Evolutionary conservation across 208 protist species (phyloP), one percentile per base, ranked within the genome.

Genomic region (Crithidia acanthocephali): DNA sequence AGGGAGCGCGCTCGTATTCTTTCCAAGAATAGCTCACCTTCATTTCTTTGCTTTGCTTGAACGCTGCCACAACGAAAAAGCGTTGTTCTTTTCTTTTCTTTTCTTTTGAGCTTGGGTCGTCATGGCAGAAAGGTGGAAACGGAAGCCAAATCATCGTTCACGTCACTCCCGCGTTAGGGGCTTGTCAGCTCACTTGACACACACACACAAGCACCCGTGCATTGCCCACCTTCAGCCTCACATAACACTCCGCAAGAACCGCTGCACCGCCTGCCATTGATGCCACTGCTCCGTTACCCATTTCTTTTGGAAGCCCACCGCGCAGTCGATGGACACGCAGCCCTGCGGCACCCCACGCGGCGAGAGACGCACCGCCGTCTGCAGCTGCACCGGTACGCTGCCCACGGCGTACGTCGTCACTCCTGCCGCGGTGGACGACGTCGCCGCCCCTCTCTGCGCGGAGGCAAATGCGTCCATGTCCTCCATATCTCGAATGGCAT

Each of bases 241-340:
- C 62, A 51, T 50, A 45, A 75, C 59, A 10, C 53, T 37, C 2
- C 66, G 56, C 33, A 90, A 40, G 27, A 79, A 89, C 23, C 60
- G 28, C 45, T 84, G 81, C 59, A 92, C 51, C 35, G 70, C 59
- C 50, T 83, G 72, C 66, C 88, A 74, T 76, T 95, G 84, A 32
- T 47, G 57, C 65, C 72, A 79, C 55, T 88, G 67, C 52, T 72
- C 33, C 28, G 77, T 73, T 25, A 92, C 47, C 40, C 71, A 79
- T 52, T 71, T 61, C 80, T 95, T 95, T 58, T 90, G 75, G 66
- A 91, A 95, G 45, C 78, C 72, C 4, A 91, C 32, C 3, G 74
- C 74, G 62, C 90, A 95, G 68, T 95, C 90, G 44, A 91, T 74
- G 16, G 83, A 91, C 27, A 80, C 74, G 64, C 90, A 95, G 20